A percentile compares a stretch with the other conserved stretches of the same genome.
These are phyloP conservation scores for Vanrija sp. DNA, from an alignment of 1,284 basidiomycete species.

Conservation along the genomic window DNA sequence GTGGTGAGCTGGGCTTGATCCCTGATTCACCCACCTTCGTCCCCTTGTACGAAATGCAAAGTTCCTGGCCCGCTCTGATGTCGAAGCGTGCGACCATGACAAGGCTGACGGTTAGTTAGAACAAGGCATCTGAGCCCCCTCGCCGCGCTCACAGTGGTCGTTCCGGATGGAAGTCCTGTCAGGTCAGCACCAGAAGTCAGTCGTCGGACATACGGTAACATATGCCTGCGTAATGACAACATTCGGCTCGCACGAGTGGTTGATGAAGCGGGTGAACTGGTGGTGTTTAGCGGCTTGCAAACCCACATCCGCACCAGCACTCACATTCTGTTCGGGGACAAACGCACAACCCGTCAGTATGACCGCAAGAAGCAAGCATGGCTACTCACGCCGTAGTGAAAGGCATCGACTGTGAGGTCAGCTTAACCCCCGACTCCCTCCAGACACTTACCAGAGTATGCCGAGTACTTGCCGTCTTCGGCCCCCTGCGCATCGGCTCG, in stretches of 20 bases:
- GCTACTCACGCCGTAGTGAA: slow-evolving; percentile 71
- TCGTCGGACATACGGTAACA: slow-evolving; percentile 52
- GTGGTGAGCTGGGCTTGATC: background rate
- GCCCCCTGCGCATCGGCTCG: slow-evolving; percentile 19
- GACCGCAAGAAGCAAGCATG: slow-evolving; percentile 16
- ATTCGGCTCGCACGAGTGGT: slow-evolving; percentile 87
- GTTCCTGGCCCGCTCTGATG: slow-evolving; percentile 64
- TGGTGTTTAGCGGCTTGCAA: background rate
- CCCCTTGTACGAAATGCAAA: slow-evolving; percentile 79
- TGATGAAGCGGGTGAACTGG: slow-evolving; percentile 51
- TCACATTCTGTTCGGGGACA: slow-evolving; percentile 48
- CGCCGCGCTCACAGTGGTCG: slow-evolving; percentile 56
- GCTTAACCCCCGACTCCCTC: background rate
- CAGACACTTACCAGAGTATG: slow-evolving; percentile 38
- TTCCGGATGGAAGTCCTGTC: slow-evolving; percentile 45
- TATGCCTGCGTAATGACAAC: slow-evolving; percentile 66
- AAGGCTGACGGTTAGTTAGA: slow-evolving; percentile 42
- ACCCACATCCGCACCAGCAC: background rate
- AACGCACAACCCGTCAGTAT: slow-evolving; percentile 62
- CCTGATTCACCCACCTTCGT: slow-evolving; percentile 23
- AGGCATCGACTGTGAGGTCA: slow-evolving; percentile 65
- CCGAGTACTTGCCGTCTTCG: slow-evolving; percentile 34
- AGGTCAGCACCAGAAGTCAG: background rate
- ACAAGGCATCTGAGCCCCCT: slow-evolving; percentile 4
- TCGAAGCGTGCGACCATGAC: slow-evolving; percentile 66